Base-by-base conservation (phyloP, 2,329 filamentous ascomycete genomes). In the Xylaria sp. region DNA sequence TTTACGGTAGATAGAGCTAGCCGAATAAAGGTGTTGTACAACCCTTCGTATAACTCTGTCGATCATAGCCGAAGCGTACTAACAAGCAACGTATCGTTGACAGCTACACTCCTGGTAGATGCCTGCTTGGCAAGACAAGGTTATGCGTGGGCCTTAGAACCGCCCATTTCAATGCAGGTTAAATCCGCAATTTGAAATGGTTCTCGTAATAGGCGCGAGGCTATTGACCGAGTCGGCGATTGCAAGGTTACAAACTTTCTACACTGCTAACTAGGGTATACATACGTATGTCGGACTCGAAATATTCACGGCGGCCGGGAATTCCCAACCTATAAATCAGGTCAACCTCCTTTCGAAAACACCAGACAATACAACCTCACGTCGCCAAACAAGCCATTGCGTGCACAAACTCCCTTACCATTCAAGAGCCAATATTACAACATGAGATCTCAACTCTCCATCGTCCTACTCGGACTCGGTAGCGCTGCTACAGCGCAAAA, bases 401-500 rank as follows among this genome's bases (percentile, higher is more conserved):
- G 39, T 20, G 18, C 20, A 13, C 10, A 6, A 4, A 10, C 5
- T 18, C 4, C 45, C 20, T 28, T 12, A 45, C 18, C 45, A 62
- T 30, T 30, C 25, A 43, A 55, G 18, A 32, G 39, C 10, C 12
- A 55, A 10, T n/a, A 32, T 36, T 12, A 12, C 58, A 57, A n/a
- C 8, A 66, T 66, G 63, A 57, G 20, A 12, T 36, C 43, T 50
- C 57, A 56, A 50, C 4, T 61, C 20, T 23, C 50, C 25, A 50
- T 20, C 12, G 30, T 50, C 43, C 58, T 66, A 13, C 32, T 61
- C 18, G 63, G 57, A 32, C 39, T 66, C 18, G 50, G 50, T 32
- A 48, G 50, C 20, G 58, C 63, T 28, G 20, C 58, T 20, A 60
- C 41, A 13, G 41, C 43, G 7, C 23, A 9, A 2, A 39, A n/a